Evolutionary conservation across 2,329 filamentous ascomycete species (phyloP).

Genomic region (Clonostachys rosea): DNA sequence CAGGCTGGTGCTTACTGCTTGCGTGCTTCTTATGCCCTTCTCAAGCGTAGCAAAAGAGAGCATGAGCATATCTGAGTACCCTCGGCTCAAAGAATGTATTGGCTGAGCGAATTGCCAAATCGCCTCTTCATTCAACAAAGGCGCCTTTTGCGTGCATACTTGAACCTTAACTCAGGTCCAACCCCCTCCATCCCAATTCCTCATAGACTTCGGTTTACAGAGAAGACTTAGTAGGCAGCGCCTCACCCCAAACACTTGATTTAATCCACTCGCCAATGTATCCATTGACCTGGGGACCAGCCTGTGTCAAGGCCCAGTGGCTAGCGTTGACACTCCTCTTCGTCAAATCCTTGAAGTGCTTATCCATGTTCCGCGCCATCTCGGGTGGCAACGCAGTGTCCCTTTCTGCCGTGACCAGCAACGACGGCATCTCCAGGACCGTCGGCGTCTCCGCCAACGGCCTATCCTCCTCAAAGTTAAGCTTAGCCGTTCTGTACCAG

Average conservation of each 20-base stretch:
- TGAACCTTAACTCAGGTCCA: neutral
- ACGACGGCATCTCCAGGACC: slow-evolving; percentile 55
- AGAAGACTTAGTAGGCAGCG: too few relatives aligned
- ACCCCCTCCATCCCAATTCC: neutral
- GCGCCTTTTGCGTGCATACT: too few relatives aligned
- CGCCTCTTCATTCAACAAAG: too few relatives aligned
- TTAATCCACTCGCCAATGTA: slow-evolving; percentile 65
- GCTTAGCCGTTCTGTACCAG: slow-evolving; percentile 75
- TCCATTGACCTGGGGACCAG: slow-evolving; percentile 64
- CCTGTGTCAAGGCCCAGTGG: slow-evolving; percentile 84
- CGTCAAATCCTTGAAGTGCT: slow-evolving; percentile 59
- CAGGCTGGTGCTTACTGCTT: too few relatives aligned
- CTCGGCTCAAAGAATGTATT: too few relatives aligned
- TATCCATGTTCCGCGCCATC: slow-evolving; percentile 69
- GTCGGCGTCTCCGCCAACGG: slow-evolving; percentile 51
- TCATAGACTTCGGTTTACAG: neutral
- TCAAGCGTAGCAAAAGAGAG: too few relatives aligned
- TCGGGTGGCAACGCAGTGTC: slow-evolving; percentile 70
- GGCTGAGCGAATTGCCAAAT: too few relatives aligned
- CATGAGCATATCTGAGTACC: too few relatives aligned
- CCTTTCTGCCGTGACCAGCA: slow-evolving; percentile 69
- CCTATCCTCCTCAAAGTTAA: slow-evolving; percentile 75
- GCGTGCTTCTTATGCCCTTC: too few relatives aligned
- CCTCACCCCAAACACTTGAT: too few relatives aligned
- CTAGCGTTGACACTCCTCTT: slow-evolving; percentile 60